Conservation (phyloP, 2,329 filamentous ascomycete genomes). For the Monilinia laxa region DNA sequence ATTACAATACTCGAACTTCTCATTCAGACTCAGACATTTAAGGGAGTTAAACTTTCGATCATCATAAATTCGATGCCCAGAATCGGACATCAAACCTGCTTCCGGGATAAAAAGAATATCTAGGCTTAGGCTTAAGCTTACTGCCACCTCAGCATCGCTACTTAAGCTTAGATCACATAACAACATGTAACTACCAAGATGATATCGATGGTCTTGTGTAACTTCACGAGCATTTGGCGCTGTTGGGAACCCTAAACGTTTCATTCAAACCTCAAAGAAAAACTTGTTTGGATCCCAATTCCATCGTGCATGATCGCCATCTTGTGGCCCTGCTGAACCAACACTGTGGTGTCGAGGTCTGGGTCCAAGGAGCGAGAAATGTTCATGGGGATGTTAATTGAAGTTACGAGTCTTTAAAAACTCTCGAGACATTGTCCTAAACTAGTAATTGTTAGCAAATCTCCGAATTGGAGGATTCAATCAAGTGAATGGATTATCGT, state of each 20-base stretch:
- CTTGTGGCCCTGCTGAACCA: background rate
- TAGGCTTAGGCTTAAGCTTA: no score
- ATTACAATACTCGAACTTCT: background rate
- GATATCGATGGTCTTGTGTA: background rate
- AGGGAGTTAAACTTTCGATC: background rate
- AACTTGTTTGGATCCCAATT: background rate
- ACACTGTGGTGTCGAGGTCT: slow-evolving; percentile 5
- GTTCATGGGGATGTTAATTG: background rate
- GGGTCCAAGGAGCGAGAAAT: slow-evolving; percentile 13
- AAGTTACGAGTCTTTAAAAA: background rate
- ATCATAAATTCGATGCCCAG: background rate
- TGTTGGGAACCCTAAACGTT: background rate
- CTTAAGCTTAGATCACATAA: background rate
- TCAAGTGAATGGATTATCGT: background rate
- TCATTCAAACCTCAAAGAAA: slow-evolving; percentile 3
- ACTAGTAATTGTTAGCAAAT: background rate
- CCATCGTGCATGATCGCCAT: slow-evolving; percentile 15
- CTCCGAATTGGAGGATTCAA: background rate
- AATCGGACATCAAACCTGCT: background rate
- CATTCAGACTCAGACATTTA: background rate
- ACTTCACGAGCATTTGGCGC: background rate
- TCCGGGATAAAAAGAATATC: background rate
- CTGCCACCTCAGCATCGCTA: background rate
- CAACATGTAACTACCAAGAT: background rate
- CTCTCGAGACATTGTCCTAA: background rate